Evolutionary conservation across 2,329 filamentous ascomycete genomes (phyloP).

Genomic region (Phialemonium atrogriseum): DNA sequence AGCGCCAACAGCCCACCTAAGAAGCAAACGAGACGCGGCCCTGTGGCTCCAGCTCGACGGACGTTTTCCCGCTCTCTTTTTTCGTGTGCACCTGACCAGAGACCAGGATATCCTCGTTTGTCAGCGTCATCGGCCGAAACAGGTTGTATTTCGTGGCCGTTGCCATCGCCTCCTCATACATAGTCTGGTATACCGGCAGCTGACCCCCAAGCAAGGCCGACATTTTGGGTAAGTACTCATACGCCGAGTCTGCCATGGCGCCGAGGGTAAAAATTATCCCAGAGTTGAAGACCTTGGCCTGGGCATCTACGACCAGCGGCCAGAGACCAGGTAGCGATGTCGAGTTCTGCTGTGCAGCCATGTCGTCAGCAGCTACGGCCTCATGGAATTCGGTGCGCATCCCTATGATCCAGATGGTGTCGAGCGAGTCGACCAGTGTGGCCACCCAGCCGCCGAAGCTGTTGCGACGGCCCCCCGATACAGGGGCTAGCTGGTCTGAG

Average conservation of each 20-base stretch:
- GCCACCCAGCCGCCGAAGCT: too few relatives aligned
- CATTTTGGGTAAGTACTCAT: conserved; percentile 46
- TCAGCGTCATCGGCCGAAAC: conserved; percentile 54
- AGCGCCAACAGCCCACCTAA: conserved; percentile 63
- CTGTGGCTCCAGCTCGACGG: conserved; percentile 21
- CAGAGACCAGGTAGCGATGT: conserved; percentile 66
- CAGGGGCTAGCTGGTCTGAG: too few relatives aligned
- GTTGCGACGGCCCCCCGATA: too few relatives aligned
- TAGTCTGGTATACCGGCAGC: conserved; percentile 22
- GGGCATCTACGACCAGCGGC: conserved; percentile 56
- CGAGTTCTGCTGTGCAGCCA: conserved; percentile 39
- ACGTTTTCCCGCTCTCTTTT: conserved; percentile 17
- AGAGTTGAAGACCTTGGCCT: conserved; percentile 32
- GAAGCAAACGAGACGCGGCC: conserved; percentile 61
- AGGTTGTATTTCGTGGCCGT: too few relatives aligned
- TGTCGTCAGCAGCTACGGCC: too few relatives aligned
- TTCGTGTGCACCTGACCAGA: conserved; percentile 33
- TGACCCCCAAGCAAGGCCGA: conserved; percentile 48
- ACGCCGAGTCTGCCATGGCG: conserved; percentile 30
- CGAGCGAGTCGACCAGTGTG: too few relatives aligned
- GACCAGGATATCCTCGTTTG: conserved; percentile 50
- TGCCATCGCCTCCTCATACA: conserved; percentile 50
- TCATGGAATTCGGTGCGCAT: too few relatives aligned
- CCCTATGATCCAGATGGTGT: too few relatives aligned
- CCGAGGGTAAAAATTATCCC: conserved; percentile 25